Evolutionary conservation across 306 rosid species (phyloP).

Genomic region (Ochetophila trinervis): DNA sequence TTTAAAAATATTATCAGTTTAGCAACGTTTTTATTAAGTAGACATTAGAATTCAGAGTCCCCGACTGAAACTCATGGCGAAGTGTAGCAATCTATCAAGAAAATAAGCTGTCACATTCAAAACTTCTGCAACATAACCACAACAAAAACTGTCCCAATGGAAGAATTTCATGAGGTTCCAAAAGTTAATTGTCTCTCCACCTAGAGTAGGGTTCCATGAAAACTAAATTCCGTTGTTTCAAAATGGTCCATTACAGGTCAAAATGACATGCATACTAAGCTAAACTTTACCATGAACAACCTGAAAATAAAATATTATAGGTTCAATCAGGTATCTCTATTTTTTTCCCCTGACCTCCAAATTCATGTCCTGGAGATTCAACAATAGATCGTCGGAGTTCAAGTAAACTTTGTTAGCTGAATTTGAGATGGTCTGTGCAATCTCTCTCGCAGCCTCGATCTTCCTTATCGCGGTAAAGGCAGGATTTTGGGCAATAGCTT

Average conservation of each 20-base stretch:
- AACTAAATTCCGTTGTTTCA: slow-evolving; percentile 10
- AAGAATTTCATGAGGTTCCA: slow-evolving; percentile 1
- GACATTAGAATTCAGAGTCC: too few relatives aligned
- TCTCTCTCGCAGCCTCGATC: slow-evolving; percentile 93
- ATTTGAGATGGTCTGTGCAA: slow-evolving; percentile 67
- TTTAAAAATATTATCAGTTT: too few relatives aligned
- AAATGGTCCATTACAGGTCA: neutral
- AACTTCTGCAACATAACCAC: neutral
- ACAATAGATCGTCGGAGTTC: slow-evolving; percentile 67
- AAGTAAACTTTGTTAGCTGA: slow-evolving; percentile 77
- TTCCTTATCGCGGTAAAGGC: slow-evolving; percentile 84
- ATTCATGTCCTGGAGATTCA: slow-evolving; percentile 71
- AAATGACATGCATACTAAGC: slow-evolving; percentile 4
- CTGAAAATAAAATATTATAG: slow-evolving; percentile 4
- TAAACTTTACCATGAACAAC: slow-evolving; percentile 11
- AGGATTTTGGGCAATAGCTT: slow-evolving; percentile 87
- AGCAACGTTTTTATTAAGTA: too few relatives aligned
- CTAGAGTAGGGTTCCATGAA: neutral
- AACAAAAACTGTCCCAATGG: neutral
- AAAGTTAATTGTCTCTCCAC: neutral
- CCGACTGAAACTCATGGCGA: neutral
- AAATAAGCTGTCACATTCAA: neutral
- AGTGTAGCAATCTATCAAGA: neutral
- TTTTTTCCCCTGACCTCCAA: slow-evolving; percentile 49
- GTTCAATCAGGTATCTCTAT: slow-evolving; percentile 23